Conservation (phyloP, 73 alveolate genomes). For the Symbiodinium natans region DNA sequence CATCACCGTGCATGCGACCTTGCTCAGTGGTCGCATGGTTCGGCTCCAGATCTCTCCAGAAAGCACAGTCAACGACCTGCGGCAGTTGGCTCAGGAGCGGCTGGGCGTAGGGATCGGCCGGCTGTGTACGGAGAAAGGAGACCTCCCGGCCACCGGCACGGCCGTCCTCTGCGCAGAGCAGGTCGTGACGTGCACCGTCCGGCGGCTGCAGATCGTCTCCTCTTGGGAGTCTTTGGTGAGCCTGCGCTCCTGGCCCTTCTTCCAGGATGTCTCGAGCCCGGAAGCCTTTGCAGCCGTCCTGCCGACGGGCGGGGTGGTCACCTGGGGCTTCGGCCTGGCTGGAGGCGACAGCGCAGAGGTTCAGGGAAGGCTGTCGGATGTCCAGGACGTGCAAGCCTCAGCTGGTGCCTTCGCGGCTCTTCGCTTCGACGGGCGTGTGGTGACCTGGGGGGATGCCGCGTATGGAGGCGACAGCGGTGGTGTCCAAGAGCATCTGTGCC, state of each 20-base stretch:
- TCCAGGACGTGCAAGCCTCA: background rate
- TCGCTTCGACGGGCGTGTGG: background rate
- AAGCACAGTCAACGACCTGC: background rate
- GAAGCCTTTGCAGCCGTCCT: background rate
- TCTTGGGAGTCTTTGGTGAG: background rate
- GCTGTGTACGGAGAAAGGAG: background rate
- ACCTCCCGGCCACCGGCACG: background rate
- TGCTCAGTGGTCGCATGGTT: background rate
- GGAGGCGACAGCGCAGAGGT: background rate
- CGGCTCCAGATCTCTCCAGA: background rate
- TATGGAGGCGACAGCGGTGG: background rate
- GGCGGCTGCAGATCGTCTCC: background rate
- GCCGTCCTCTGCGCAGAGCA: background rate
- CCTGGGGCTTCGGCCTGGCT: background rate
- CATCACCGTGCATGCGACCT: background rate
- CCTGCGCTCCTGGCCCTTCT: background rate
- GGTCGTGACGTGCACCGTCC: background rate
- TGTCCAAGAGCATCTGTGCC: background rate
- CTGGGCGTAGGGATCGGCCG: background rate
- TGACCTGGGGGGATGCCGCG: background rate
- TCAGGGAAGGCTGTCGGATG: background rate
- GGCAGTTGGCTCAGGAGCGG: background rate
- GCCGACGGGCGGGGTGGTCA: background rate
- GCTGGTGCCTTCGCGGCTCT: background rate
- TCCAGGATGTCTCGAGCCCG: background rate